These are phyloP conservation scores for Panaeolus cyanescens DNA, from an alignment of 768 basidiomycete genomes.

Conservation along the genomic window DNA sequence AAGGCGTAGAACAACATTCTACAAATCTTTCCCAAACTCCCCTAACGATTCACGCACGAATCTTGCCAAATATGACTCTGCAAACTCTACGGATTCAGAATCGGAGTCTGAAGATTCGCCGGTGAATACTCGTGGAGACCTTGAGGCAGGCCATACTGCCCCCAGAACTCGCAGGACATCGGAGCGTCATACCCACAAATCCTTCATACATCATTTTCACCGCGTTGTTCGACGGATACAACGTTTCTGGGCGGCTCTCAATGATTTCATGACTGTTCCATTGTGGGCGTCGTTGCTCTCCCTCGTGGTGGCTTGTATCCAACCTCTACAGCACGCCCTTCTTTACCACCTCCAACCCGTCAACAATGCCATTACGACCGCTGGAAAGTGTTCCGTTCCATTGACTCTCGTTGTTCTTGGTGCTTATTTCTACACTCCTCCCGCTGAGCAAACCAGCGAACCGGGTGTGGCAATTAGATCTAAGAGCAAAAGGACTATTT, in stretches of 20 bases:
- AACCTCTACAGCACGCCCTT: constrained; percentile 72
- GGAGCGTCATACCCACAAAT: constrained; percentile 4
- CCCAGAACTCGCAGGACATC: background rate
- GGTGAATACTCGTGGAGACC: constrained; percentile 6
- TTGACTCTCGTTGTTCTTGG: constrained; percentile 91
- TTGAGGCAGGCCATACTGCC: background rate
- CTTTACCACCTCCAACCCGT: constrained; percentile 64
- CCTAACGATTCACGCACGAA: constrained; percentile 40
- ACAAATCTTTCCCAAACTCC: constrained; percentile 69
- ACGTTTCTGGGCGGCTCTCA: constrained; percentile 42
- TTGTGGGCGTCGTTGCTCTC: constrained; percentile 80
- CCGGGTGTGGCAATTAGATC: background rate
- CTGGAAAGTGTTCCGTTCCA: constrained; percentile 83
- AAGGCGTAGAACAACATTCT: constrained; percentile 44
- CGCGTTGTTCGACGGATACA: constrained; percentile 18
- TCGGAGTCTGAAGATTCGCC: constrained; percentile 9
- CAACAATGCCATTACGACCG: constrained; percentile 64
- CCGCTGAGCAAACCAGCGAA: constrained; percentile 17
- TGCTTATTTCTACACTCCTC: constrained; percentile 78
- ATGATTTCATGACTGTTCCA: constrained; percentile 87
- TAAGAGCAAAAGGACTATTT: background rate
- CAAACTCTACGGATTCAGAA: constrained; percentile 13
- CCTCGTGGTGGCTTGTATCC: constrained; percentile 75
- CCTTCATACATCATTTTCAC: constrained; percentile 5
- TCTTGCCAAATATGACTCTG: constrained; percentile 30